These are phyloP conservation scores for Udeniomyces megalosporus DNA, from an alignment of 768 basidiomycete species.

Conservation along the genomic window DNA sequence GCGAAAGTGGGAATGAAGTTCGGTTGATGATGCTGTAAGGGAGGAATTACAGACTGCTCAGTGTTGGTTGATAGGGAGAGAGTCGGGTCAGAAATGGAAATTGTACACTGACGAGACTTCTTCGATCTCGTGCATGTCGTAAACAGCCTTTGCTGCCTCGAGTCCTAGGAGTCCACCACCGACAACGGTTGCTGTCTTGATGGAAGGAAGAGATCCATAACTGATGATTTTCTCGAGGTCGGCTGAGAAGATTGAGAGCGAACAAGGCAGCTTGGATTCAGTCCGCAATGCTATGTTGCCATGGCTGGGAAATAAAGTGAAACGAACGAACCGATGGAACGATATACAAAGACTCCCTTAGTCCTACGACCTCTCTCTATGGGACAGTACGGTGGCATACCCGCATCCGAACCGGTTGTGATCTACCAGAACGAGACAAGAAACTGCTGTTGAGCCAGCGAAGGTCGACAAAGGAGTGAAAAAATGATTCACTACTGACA, in stretches of 20 bases:
- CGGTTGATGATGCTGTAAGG: slow-evolving; percentile 37
- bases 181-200: slow-evolving; percentile 38
- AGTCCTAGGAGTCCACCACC: slow-evolving; percentile 58
- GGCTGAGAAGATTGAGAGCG: slow-evolving; percentile 17
- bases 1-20: slow-evolving; percentile 40
- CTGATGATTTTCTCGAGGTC: slow-evolving; percentile 49
- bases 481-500: neutral
- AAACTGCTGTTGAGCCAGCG: neutral
- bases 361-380: slow-evolving; percentile 31
- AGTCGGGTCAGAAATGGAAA: slow-evolving; percentile 17
- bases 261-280: neutral
- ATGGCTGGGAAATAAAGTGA: neutral
- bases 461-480: neutral
- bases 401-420: slow-evolving; percentile 53
- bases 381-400: slow-evolving; percentile 44
- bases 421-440: slow-evolving; percentile 23
- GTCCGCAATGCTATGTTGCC: too few relatives aligned
- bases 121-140: slow-evolving; percentile 40
- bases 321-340: slow-evolving; percentile 37
- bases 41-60: neutral
- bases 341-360: slow-evolving; percentile 53
- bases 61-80: neutral
- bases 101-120: slow-evolving; percentile 32
- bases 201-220: slow-evolving; percentile 27
- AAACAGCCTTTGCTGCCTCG: slow-evolving; percentile 57